A percentile compares a stretch with the other conserved stretches of the same genome.
phyloP scores from a whole-genome alignment of 495 filamentous ascomycete species.

The Aspergillus diversus region DNA sequence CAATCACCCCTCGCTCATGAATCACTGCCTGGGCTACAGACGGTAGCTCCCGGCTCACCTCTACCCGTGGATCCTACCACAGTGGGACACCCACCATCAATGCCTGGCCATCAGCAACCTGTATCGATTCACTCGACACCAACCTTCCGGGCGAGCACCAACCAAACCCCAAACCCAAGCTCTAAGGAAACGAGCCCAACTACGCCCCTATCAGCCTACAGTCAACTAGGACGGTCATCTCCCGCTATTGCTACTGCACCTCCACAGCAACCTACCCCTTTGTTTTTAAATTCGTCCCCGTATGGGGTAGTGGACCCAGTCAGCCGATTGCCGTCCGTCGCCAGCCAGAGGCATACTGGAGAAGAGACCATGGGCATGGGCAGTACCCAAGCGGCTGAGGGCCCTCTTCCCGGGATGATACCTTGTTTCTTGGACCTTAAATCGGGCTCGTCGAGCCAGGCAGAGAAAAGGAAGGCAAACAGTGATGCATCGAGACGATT shows the following conservation, averaged over 20 bases:
- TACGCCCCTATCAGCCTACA: slow-evolving; percentile 55
- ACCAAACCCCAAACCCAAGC: slow-evolving; percentile 41
- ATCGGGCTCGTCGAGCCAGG: slow-evolving; percentile 79
- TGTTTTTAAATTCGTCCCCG: slow-evolving; percentile 22
- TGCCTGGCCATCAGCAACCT: slow-evolving; percentile 37
- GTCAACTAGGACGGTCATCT: slow-evolving; percentile 52
- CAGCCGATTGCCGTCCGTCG: slow-evolving; percentile 29
- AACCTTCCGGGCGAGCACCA: slow-evolving; percentile 45
- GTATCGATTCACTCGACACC: slow-evolving; percentile 46
- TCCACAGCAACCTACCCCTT: slow-evolving; percentile 24
- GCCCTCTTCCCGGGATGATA: slow-evolving; percentile 53
- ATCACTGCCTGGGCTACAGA: slow-evolving; percentile 33
- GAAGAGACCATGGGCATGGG: slow-evolving; percentile 43
- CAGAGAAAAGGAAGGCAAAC: slow-evolving; percentile 91
- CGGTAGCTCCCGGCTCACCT: slow-evolving; percentile 33
- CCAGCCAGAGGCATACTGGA: slow-evolving; percentile 34
- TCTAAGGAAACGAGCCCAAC: slow-evolving; percentile 62
- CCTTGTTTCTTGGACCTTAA: slow-evolving; percentile 70
- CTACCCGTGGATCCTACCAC: slow-evolving; percentile 31
- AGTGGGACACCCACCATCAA: slow-evolving; percentile 32
- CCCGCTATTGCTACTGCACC: slow-evolving; percentile 40
- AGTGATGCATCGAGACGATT: slow-evolving; percentile 92
- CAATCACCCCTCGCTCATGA: slow-evolving; percentile 53
- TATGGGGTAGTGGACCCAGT: slow-evolving; percentile 38
- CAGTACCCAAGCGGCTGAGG: slow-evolving; percentile 38